phyloP scores from a whole-genome alignment of 2,329 filamentous ascomycete genomes.

The Acrocalymma vagum region DNA sequence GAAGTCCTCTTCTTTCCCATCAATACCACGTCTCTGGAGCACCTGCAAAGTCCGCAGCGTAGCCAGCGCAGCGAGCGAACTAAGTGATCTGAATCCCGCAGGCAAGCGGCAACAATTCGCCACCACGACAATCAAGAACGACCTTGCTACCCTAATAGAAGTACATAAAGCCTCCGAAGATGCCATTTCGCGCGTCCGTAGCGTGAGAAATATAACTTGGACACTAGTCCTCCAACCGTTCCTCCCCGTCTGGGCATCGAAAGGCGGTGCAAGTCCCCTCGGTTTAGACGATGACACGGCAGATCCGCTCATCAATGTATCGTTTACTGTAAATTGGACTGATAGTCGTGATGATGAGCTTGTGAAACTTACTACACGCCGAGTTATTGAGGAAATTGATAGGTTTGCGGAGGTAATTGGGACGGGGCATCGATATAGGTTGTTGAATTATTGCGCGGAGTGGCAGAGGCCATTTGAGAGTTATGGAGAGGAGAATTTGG shows the following conservation, averaged over 20 bases:
- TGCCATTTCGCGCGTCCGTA: slow-evolving; percentile 32
- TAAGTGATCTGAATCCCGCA: slow-evolving; percentile 39
- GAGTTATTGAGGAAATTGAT: slow-evolving; percentile 44
- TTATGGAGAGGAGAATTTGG: slow-evolving; percentile 37
- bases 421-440: slow-evolving; percentile 29
- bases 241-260: slow-evolving; percentile 21
- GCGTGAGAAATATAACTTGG: slow-evolving; percentile 40
- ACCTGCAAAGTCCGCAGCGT: slow-evolving; percentile 42
- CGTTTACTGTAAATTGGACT: slow-evolving; percentile 46
- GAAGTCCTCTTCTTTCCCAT: slow-evolving; percentile 37
- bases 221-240: slow-evolving; percentile 36
- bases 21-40: slow-evolving; percentile 45
- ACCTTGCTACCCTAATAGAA: slow-evolving; percentile 37
- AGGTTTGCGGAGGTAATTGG: slow-evolving; percentile 24
- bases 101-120: slow-evolving; percentile 42
- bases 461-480: slow-evolving; percentile 48
- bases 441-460: slow-evolving; percentile 46
- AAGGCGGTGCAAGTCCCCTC: slow-evolving; percentile 20
- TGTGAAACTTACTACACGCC: slow-evolving; percentile 30
- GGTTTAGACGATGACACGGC: slow-evolving; percentile 17
- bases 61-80: slow-evolving; percentile 43
- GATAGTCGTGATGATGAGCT: slow-evolving; percentile 35
- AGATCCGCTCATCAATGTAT: slow-evolving; percentile 41
- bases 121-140: slow-evolving; percentile 49
- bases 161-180: slow-evolving; percentile 36